These are phyloP conservation scores for Monotropa hypopitys DNA, from an alignment of 179 eudicot species.

Conservation along the genomic window DNA sequence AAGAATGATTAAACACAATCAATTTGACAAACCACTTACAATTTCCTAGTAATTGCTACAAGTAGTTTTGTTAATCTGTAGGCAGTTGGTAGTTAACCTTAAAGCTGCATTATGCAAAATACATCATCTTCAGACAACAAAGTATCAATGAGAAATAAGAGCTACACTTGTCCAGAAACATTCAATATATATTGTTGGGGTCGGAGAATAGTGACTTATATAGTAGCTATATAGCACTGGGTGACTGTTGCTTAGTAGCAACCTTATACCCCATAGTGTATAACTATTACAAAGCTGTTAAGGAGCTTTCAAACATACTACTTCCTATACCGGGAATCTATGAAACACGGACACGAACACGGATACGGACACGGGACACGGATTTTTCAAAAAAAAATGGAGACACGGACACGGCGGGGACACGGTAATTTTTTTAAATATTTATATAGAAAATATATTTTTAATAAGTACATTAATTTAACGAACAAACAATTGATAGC, in stretches of 20 bases:
- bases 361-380: no score
- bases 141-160: background rate
- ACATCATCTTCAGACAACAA: background rate
- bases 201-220: background rate
- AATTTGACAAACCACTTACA: background rate
- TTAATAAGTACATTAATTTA: no score
- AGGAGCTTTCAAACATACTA: background rate
- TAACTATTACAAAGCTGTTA: background rate
- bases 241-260: no score
- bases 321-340: background rate
- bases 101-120: background rate
- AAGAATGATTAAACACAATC: background rate
- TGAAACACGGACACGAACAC: no score
- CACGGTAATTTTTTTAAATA: no score
- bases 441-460: no score
- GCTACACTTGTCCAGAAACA: background rate
- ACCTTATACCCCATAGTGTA: background rate
- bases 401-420: no score
- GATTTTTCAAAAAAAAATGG: no score
- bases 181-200: background rate
- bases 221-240: no score
- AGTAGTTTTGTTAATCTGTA: background rate
- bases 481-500: no score
- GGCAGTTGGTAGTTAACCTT: background rate
- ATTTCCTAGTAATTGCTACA: background rate